Base-by-base conservation (phyloP, 116 monocot genomes). In the Cymodocea nodosa region DNA sequence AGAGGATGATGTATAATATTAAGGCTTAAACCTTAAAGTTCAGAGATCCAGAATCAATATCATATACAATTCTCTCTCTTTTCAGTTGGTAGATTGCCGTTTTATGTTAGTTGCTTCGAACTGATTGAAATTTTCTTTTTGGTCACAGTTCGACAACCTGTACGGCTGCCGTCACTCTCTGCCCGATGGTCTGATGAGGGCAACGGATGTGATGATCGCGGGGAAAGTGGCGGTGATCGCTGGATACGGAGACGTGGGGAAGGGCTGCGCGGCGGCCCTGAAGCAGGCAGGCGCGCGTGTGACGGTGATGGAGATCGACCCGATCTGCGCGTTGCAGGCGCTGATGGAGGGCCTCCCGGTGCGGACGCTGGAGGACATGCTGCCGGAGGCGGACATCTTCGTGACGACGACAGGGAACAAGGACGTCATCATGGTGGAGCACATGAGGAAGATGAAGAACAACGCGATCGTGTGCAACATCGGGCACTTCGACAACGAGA, bases 391-490 rank as follows among this genome's bases (percentile, higher is more conserved):
- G 1, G 89, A 94, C 61, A 89, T 94, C 56, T 86, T 94, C 44
- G 94, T 94, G 30, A 89, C 94, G 40, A 94, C 94, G 68, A 93
- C 93, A 3, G 93, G 89, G 0, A 93, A 93, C 89, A 93, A 93
- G 86, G 93, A 89, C 68, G 84, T 93, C 66, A 84, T 93, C 76
- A 93, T 82, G 89, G 84, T 93, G 3, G 89, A 86, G 64, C 84
- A 93, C 78, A 93, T 93, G 89, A 77, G 78, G 79, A 93, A 89
- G 85, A 93, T 93, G 93, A 93, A 93, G 84, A 93, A 93, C 86
- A 93, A 93, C 50, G 89, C 93, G 55, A 89, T 93, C 36, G 79
- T 89, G 34, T 89, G 93, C 86, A 93, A 93, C 84, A 93, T 93
- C 24, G 93, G 89, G 23, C 93, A 93, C 72, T 93, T 93, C 55